These are phyloP conservation scores for Nitzschia inconspicua DNA, from an alignment of 108 stramenopile species.

Conservation along the genomic window DNA sequence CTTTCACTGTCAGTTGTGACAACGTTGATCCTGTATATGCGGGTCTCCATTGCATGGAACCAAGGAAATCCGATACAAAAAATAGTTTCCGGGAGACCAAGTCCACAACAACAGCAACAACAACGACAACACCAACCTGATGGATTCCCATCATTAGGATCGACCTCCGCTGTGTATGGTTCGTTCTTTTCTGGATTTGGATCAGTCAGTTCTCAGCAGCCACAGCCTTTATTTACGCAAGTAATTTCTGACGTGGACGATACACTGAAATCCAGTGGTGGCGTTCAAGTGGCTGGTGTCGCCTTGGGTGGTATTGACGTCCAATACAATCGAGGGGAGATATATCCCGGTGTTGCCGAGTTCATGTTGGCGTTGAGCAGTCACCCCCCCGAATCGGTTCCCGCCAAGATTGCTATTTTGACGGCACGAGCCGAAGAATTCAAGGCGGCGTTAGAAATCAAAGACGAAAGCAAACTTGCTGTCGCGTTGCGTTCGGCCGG, in stretches of 20 bases:
- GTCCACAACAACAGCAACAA: background rate
- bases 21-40: no score
- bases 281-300: conserved; percentile 82
- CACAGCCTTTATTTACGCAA: conserved; percentile 40
- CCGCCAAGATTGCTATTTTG: conserved; percentile 91
- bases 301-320: conserved; percentile 90
- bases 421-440: conserved; percentile 95
- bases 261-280: conserved; percentile 90
- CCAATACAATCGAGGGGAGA: conserved; percentile 87
- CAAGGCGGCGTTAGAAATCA: conserved; percentile 90
- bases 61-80: no score
- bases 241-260: conserved; percentile 89
- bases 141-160: background rate
- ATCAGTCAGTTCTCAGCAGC: background rate
- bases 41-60: no score
- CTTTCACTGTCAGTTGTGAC: no score
- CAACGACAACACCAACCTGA: no score
- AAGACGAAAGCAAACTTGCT: conserved; percentile 74
- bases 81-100: no score
- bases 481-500: conserved; percentile 72
- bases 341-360: conserved; percentile 94
- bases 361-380: conserved; percentile 89
- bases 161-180: background rate
- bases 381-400: conserved; percentile 15
- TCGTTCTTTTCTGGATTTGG: background rate